phyloP scores from a whole-genome alignment of 1,284 basidiomycete species.

The Nidula niveotomentosa region DNA sequence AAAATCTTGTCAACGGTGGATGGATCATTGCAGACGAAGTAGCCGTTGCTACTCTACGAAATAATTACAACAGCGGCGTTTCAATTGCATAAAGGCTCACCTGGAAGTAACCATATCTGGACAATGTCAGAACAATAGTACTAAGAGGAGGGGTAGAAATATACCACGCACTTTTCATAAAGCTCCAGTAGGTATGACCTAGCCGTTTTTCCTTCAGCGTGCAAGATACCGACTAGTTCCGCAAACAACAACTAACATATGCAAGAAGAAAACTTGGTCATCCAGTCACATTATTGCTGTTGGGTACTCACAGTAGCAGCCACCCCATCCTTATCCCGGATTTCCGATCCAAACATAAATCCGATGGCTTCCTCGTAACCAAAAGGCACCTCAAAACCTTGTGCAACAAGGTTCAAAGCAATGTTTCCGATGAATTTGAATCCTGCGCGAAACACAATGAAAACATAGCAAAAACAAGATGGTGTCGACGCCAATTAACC shows the following conservation, averaged over 20 bases:
- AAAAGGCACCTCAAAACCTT: conserved; percentile 76
- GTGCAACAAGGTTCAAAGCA: conserved; percentile 58
- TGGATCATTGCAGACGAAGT: conserved; percentile 74
- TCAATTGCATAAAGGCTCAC: conserved; percentile 10
- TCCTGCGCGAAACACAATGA: conserved; percentile 37
- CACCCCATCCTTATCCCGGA: conserved; percentile 86
- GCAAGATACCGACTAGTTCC: conserved; percentile 57
- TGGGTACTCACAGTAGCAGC: conserved; percentile 58
- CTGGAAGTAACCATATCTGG: conserved; percentile 47
- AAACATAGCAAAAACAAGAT: neutral
- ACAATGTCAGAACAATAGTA: neutral
- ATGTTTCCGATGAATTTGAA: conserved; percentile 88
- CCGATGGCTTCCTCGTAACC: conserved; percentile 91
- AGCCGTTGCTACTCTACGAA: conserved; percentile 74
- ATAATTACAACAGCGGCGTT: neutral
- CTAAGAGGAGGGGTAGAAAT: neutral
- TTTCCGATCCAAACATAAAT: conserved; percentile 76
- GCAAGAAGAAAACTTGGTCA: no score
- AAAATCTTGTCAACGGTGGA: conserved; percentile 69
- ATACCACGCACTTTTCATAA: conserved; percentile 54
- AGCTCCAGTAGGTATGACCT: conserved; percentile 58
- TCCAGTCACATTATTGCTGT: neutral
- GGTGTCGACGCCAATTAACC: conserved; percentile 38
- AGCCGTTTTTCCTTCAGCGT: conserved; percentile 50
- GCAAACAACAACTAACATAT: conserved; percentile 58